A percentile compares a stretch with the other conserved stretches of the same genome.
These are phyloP conservation scores for Phytophthora lateralis DNA, from an alignment of 352 stramenopile genomes.

Conservation along the genomic window DNA sequence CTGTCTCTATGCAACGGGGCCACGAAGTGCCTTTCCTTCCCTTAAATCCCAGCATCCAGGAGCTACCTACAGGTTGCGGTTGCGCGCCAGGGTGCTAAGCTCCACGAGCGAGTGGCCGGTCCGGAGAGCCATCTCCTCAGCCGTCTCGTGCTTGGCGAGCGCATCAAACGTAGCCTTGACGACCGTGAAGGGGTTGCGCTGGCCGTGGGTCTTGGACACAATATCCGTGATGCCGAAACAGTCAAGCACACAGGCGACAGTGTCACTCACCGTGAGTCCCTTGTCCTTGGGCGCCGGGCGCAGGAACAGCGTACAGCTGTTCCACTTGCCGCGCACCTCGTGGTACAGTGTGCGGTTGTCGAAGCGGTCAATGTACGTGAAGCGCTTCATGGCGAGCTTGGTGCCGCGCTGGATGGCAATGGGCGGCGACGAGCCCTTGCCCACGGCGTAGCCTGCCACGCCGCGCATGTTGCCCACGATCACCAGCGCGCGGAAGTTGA, in stretches of 20 bases:
- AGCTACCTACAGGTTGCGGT: conserved; percentile 63
- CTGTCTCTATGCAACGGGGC: conserved; percentile 34
- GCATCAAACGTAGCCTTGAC: conserved; percentile 96
- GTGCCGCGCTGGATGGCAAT: conserved; percentile 91
- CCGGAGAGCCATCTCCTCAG: conserved; percentile 94
- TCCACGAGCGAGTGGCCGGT: conserved; percentile 87
- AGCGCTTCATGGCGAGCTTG: conserved; percentile 92
- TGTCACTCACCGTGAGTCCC: conserved; percentile 81
- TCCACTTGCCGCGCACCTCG: conserved; percentile 95
- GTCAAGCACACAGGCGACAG: conserved; percentile 80
- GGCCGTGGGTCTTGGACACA: conserved; percentile 92
- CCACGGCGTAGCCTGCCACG: conserved; percentile 93
- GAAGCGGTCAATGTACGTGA: conserved; percentile 96
- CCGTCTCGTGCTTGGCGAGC: conserved; percentile 93
- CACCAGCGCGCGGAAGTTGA: conserved; percentile 93
- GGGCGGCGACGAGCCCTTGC: conserved; percentile 88
- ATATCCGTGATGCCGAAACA: conserved; percentile 95
- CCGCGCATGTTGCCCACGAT: conserved; percentile 94
- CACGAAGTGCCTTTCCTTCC: conserved; percentile 21
- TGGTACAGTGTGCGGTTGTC: conserved; percentile 90
- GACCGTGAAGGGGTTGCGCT: conserved; percentile 95
- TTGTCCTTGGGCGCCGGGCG: conserved; percentile 75
- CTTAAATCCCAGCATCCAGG: conserved; percentile 25
- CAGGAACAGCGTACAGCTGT: conserved; percentile 93
- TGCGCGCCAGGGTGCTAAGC: conserved; percentile 76